Evolutionary conservation across 129 eudicot species (phyloP).

Genomic region (Chrysanthemum lavandulifolium): DNA sequence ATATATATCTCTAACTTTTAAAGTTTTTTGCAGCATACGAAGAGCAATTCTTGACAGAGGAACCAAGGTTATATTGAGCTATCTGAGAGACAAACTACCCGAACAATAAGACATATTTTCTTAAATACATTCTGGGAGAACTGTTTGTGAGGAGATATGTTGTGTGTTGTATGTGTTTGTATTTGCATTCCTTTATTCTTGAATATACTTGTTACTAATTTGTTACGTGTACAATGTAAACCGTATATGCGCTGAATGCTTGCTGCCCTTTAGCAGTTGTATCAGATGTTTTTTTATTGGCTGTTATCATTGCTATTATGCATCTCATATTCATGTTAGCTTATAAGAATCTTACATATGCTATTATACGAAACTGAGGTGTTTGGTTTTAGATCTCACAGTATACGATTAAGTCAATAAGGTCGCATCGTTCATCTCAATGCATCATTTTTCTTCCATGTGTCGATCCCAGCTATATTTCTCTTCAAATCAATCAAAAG

Average conservation of each 20-base stretch:
- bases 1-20: neutral
- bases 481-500: no score
- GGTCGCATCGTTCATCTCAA: no score
- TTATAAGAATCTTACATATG: no score
- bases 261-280: no score
- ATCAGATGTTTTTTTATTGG: neutral
- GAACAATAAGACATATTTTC: constrained; percentile 30
- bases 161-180: constrained; percentile 29
- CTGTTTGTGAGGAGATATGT: constrained; percentile 1
- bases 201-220: constrained; percentile 14
- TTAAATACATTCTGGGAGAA: neutral
- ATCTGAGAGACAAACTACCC: constrained; percentile 71
- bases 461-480: no score
- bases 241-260: neutral
- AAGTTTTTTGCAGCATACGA: constrained; percentile 58
- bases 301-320: neutral
- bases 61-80: constrained; percentile 69
- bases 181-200: neutral
- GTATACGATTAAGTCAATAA: no score
- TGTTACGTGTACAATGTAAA: neutral
- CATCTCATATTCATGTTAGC: no score
- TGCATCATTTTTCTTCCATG: neutral
- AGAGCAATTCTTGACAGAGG: constrained; percentile 92
- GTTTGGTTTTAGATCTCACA: no score
- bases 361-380: no score